Evolutionary conservation across 768 basidiomycete species (phyloP), one percentile per base, ranked within the genome.

Genomic region (Calocera cornea): DNA sequence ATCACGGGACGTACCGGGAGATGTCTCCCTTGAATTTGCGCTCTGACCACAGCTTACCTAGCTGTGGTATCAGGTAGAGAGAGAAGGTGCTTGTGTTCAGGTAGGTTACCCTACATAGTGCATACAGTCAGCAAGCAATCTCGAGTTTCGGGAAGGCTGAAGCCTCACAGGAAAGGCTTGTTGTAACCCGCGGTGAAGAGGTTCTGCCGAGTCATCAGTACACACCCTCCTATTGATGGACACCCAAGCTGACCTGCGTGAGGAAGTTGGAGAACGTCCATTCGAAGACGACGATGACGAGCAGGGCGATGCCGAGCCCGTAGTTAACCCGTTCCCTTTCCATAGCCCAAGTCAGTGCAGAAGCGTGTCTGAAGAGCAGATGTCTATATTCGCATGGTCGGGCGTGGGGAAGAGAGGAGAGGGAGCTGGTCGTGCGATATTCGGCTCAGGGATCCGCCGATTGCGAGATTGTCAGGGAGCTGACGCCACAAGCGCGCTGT

Each of bases 241-340:
- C 38, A 16, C 16, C 29, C 33, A 1, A 64, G 31, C 69, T 41
- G 70, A 87, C 90, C 82, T 92, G 89, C 11, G 89, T 95, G 47
- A 95, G 80, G 73, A 94, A 95, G 76, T 88, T 95, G 54, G 88
- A 89, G 14, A 82, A 77, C 14, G 94, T 95, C 95, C 95, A 97
- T 14, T 95, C 82, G 41, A 91, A 69, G 41, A 92, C 90, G 64
- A 94, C 92, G 24, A 85, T 67, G 1, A 92, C 73, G n/a, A 94
- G 83, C 49, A 93, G 78, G 29, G 78, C 78, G 65, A 93, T 86
- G 64, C 92, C 92, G 34, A 84, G 71, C 22, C 77, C 64, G 73
- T 84, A 86, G 68, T 83, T 74, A 31, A 71, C 76, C 63, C 72
- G 74, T 29, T 70, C 76, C 22, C 10, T 24, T 10, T 10, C 16